A percentile compares a stretch with the other conserved stretches of the same genome.
phyloP scores from a whole-genome alignment of 2,329 filamentous ascomycete genomes.

The Sporothrix brunneoviolacea region DNA sequence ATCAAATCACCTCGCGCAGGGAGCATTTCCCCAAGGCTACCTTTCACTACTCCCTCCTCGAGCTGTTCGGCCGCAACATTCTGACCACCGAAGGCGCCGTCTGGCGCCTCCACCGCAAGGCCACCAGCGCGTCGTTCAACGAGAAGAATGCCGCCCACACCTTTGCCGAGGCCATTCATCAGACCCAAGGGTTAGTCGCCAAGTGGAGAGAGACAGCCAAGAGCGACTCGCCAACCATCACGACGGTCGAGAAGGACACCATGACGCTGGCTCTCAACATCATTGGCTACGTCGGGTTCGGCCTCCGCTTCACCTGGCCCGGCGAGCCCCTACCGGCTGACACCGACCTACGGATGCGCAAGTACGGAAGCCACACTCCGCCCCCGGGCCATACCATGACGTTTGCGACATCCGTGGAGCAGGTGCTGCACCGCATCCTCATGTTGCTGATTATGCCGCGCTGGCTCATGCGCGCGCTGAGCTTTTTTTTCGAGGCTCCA shows the following conservation, averaged over 20 bases:
- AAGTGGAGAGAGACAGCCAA: conserved; percentile 42
- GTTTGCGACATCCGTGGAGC: conserved; percentile 57
- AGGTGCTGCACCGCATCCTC: conserved; percentile 57
- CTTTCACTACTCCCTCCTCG: conserved; percentile 50
- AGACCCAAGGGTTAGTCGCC: conserved; percentile 55
- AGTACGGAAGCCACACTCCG: conserved; percentile 41
- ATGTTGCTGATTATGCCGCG: conserved; percentile 53
- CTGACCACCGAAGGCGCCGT: conserved; percentile 60
- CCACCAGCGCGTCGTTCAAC: conserved; percentile 65
- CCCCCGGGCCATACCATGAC: conserved; percentile 53
- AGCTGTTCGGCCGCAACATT: conserved; percentile 66
- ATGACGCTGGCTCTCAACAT: conserved; percentile 55
- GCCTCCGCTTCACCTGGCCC: conserved; percentile 54
- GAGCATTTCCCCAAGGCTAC: conserved; percentile 67
- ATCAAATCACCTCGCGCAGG: conserved; percentile 57
- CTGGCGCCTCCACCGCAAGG: conserved; percentile 69
- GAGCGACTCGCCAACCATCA: conserved; percentile 37
- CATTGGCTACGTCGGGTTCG: conserved; percentile 65
- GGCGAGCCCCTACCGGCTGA: conserved; percentile 47
- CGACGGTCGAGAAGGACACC: conserved; percentile 54
- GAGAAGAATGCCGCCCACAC: conserved; percentile 66
- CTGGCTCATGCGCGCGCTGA: conserved; percentile 44
- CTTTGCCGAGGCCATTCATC: conserved; percentile 54
- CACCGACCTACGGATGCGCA: conserved; percentile 38
- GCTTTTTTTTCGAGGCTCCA: conserved; percentile 44